Percentiles rank a stretch among this genome's conserved stretches.
Evolutionary conservation across 1,284 basidiomycete species (phyloP).

Genomic region (Chiua sp.): DNA sequence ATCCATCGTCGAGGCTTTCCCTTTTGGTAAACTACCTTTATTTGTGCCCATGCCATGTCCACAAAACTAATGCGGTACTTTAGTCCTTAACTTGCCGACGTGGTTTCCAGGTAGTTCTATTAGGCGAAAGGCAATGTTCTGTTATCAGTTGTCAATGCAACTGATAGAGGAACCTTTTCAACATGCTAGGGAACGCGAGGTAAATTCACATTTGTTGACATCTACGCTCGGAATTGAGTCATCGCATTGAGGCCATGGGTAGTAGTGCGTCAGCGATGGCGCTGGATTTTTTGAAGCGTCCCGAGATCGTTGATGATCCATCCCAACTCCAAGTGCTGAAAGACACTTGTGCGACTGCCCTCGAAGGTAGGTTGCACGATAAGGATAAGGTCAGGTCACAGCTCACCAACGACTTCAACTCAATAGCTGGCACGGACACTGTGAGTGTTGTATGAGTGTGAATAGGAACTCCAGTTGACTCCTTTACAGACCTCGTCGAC

Average conservation of each 20-base stretch:
- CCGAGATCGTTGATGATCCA: constrained; percentile 1
- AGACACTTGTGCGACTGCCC: constrained; percentile 26
- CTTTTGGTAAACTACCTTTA: constrained; percentile 20
- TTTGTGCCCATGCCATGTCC: too few species aligned
- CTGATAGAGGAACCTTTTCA: constrained; percentile 28
- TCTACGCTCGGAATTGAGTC: background rate
- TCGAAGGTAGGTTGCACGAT: constrained; percentile 21
- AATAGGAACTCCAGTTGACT: background rate
- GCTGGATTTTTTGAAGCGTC: constrained; percentile 15
- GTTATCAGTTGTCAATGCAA: constrained; percentile 10
- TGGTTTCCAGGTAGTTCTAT: constrained; percentile 29
- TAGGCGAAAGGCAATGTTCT: constrained; percentile 18
- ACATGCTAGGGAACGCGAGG: constrained; percentile 22
- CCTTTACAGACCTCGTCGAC: constrained; percentile 46
- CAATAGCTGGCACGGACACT: constrained; percentile 28
- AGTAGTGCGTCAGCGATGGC: constrained; percentile 17
- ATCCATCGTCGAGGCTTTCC: constrained; percentile 20
- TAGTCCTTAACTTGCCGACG: constrained; percentile 28
- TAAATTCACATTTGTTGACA: background rate
- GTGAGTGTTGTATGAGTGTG: constrained; percentile 13
- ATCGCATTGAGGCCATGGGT: constrained; percentile 14
- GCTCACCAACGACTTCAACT: background rate
- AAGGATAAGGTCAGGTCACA: background rate
- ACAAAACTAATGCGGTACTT: background rate
- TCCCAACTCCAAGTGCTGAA: constrained; percentile 14